phyloP scores from a whole-genome alignment of 306 rosid species.

The Begonia peltatifolia region DNA sequence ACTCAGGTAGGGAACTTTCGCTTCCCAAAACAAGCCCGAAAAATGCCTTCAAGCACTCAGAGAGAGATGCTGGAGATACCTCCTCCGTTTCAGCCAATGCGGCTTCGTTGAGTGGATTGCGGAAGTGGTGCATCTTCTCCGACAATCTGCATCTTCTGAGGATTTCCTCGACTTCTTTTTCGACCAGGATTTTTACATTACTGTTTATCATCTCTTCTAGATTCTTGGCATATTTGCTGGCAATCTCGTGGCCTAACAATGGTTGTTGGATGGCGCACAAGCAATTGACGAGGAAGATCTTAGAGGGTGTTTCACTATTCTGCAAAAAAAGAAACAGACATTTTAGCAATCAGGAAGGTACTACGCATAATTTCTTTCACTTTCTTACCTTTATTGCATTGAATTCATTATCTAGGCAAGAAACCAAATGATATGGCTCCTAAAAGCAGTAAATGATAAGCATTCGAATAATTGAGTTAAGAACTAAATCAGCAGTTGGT shows the following conservation, averaged over 20 bases:
- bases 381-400: too few relatives aligned
- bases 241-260: constrained; percentile 58
- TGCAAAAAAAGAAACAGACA: constrained; percentile 19
- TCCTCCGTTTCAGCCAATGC: constrained; percentile 74
- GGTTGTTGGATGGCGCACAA: constrained; percentile 82
- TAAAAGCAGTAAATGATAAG: too few relatives aligned
- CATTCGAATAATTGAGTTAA: too few relatives aligned
- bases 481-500: too few relatives aligned
- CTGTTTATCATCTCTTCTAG: constrained; percentile 64
- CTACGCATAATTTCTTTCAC: too few relatives aligned
- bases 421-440: too few relatives aligned
- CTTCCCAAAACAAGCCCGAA: constrained; percentile 83
- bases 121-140: constrained; percentile 59
- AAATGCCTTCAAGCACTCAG: constrained; percentile 64
- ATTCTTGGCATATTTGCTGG: constrained; percentile 58
- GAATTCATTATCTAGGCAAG: too few relatives aligned
- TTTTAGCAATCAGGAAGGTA: too few relatives aligned
- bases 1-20: constrained; percentile 78
- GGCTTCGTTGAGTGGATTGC: constrained; percentile 16
- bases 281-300: constrained; percentile 88
- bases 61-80: constrained; percentile 49
- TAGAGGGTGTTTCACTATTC: constrained; percentile 76
- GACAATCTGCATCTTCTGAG: constrained; percentile 56
- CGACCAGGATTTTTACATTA: constrained; percentile 57
- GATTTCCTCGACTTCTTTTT: constrained; percentile 64